phyloP scores from a whole-genome alignment of 2,329 filamentous ascomycete species.

The Aureobasidium subglaciale region DNA sequence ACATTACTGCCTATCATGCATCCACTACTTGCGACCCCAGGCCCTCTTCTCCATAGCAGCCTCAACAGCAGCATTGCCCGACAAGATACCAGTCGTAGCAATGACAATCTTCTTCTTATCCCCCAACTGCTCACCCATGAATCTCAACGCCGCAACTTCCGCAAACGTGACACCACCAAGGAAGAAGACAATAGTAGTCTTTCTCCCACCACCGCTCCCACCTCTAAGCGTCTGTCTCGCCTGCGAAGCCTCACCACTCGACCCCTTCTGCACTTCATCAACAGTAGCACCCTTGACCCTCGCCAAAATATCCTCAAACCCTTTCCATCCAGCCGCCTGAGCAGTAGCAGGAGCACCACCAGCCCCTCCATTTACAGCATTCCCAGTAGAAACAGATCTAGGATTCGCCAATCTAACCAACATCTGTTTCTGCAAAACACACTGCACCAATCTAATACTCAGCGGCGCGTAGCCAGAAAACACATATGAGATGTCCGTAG shows the following conservation, averaged over 20 bases:
- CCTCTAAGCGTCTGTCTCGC: constrained; percentile 77
- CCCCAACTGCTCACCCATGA: constrained; percentile 53
- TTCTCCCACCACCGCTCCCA: constrained; percentile 54
- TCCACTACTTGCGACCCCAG: constrained; percentile 22
- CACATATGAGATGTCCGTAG: constrained; percentile 93
- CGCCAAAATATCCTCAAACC: constrained; percentile 87
- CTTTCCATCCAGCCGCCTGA: constrained; percentile 61
- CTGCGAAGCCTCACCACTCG: constrained; percentile 77
- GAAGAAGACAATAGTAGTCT: constrained; percentile 94
- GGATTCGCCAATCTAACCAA: constrained; percentile 51
- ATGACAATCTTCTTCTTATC: constrained; percentile 69
- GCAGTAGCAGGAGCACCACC: constrained; percentile 44
- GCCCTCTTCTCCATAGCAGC: constrained; percentile 60
- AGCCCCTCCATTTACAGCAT: constrained; percentile 33
- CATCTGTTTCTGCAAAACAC: constrained; percentile 83
- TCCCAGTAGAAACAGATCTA: no score
- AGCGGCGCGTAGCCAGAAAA: constrained; percentile 96
- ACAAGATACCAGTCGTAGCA: constrained; percentile 86
- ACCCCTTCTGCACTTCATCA: constrained; percentile 83
- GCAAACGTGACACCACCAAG: constrained; percentile 95
- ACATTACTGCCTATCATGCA: neutral
- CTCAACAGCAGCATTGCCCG: constrained; percentile 58
- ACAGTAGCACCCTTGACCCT: constrained; percentile 84
- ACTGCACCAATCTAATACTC: constrained; percentile 84
- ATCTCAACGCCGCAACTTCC: constrained; percentile 88